phyloP scores from a whole-genome alignment of 2,329 filamentous ascomycete genomes.

The Colletotrichum sp. region DNA sequence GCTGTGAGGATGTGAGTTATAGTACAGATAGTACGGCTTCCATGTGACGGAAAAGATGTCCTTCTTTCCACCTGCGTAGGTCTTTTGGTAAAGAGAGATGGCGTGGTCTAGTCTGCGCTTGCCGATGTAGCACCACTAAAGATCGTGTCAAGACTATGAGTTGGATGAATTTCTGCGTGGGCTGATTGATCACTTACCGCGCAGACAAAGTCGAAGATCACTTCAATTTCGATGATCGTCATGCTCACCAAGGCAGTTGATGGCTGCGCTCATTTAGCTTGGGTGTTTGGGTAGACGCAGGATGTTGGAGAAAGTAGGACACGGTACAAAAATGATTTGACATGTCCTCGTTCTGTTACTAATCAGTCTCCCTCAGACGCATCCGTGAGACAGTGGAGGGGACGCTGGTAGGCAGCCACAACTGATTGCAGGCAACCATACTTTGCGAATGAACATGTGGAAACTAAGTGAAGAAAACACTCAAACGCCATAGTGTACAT shows the following conservation, averaged over 20 bases:
- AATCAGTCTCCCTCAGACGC: too few relatives aligned
- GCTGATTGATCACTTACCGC: conserved; percentile 23
- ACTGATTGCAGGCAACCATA: too few relatives aligned
- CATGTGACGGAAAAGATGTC: conserved; percentile 40
- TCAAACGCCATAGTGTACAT: too few relatives aligned
- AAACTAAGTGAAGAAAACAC: too few relatives aligned
- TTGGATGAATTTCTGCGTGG: background rate
- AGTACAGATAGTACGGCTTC: conserved; percentile 41
- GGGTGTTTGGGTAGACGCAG: too few relatives aligned
- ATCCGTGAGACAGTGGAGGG: too few relatives aligned
- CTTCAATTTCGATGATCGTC: conserved; percentile 26
- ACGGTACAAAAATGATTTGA: too few relatives aligned
- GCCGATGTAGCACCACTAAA: conserved; percentile 44
- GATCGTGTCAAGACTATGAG: background rate
- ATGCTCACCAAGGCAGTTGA: background rate
- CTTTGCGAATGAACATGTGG: too few relatives aligned
- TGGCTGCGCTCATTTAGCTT: too few relatives aligned
- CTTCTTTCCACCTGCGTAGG: conserved; percentile 38
- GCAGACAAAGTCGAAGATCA: conserved; percentile 36
- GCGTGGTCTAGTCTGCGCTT: conserved; percentile 40
- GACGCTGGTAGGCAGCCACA: too few relatives aligned
- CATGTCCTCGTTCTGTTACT: too few relatives aligned
- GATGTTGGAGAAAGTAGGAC: too few relatives aligned
- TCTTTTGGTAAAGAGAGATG: conserved; percentile 41
- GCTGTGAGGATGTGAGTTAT: conserved; percentile 25